phyloP scores from a whole-genome alignment of 768 basidiomycete genomes.

The Lactifluus rugatus region DNA sequence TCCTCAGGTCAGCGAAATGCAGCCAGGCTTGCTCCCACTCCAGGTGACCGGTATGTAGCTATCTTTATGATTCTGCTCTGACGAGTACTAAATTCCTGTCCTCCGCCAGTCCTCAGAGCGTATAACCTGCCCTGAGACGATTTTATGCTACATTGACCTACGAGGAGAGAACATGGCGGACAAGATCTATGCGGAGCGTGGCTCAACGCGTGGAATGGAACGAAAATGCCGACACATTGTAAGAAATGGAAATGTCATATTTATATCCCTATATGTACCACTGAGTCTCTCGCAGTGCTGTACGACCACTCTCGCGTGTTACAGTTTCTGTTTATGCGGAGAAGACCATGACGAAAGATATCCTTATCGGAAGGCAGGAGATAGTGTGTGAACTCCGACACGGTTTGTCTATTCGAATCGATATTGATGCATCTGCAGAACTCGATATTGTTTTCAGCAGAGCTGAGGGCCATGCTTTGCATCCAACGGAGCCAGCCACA shows the following conservation, averaged over 20 bases:
- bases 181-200: background rate
- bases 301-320: background rate
- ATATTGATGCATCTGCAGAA: background rate
- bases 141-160: background rate
- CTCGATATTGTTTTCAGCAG: background rate
- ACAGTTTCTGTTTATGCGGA: background rate
- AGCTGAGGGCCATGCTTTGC: background rate
- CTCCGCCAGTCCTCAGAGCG: background rate
- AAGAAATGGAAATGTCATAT: background rate
- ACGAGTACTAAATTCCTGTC: background rate
- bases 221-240: background rate
- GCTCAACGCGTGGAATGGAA: background rate
- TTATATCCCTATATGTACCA: background rate
- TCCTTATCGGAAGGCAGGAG: background rate
- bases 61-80: background rate
- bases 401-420: background rate
- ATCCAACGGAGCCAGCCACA: background rate
- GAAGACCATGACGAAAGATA: background rate
- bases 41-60: background rate
- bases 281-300: background rate
- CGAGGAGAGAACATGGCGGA: background rate
- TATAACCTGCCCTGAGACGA: background rate
- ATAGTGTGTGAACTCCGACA: background rate
- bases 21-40: background rate
- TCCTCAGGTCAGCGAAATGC: background rate